A percentile compares a stretch with the other conserved stretches of the same genome.
phyloP scores from a whole-genome alignment of 2,329 filamentous ascomycete genomes.

The Tetracladium maxilliforme region DNA sequence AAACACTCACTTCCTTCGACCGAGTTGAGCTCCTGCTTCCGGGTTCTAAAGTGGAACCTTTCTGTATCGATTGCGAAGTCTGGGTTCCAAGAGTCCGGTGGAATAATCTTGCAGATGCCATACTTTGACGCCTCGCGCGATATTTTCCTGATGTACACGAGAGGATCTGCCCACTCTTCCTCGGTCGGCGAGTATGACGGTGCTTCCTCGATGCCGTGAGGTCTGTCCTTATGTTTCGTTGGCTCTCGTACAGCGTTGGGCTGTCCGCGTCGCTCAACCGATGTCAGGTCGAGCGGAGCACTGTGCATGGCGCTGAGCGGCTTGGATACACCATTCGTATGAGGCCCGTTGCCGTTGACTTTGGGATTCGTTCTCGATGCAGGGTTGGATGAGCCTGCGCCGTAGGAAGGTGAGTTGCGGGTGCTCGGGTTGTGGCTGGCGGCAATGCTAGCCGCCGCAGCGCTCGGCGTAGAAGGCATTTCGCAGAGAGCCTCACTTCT shows the following conservation, averaged over 20 bases:
- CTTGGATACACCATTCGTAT: constrained; percentile 13
- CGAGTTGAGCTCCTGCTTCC: constrained; percentile 92
- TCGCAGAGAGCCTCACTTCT: too few species aligned
- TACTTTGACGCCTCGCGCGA: constrained; percentile 72
- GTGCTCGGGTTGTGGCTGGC: too few species aligned
- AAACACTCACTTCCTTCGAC: constrained; percentile 82
- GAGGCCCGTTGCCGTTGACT: constrained; percentile 12
- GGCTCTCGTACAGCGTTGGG: constrained; percentile 62
- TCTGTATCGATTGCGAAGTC: constrained; percentile 94
- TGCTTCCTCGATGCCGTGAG: constrained; percentile 76
- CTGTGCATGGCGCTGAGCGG: constrained; percentile 17
- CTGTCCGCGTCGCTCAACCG: constrained; percentile 83
- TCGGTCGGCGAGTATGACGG: constrained; percentile 82
- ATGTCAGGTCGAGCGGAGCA: constrained; percentile 63
- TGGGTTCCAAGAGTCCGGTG: constrained; percentile 86
- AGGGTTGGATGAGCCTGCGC: constrained; percentile 2
- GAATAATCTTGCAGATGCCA: constrained; percentile 91
- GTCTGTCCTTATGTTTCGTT: constrained; percentile 61
- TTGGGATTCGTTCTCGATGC: constrained; percentile 9
- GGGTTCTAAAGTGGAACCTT: constrained; percentile 92
- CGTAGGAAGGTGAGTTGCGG: constrained; percentile 8
- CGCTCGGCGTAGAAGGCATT: too few species aligned
- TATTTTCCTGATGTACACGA: constrained; percentile 89
- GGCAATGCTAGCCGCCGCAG: too few species aligned
- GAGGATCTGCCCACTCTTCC: constrained; percentile 88